Evolutionary conservation across 495 filamentous ascomycete genomes (phyloP).

Genomic region (Penicillium antarcticum): DNA sequence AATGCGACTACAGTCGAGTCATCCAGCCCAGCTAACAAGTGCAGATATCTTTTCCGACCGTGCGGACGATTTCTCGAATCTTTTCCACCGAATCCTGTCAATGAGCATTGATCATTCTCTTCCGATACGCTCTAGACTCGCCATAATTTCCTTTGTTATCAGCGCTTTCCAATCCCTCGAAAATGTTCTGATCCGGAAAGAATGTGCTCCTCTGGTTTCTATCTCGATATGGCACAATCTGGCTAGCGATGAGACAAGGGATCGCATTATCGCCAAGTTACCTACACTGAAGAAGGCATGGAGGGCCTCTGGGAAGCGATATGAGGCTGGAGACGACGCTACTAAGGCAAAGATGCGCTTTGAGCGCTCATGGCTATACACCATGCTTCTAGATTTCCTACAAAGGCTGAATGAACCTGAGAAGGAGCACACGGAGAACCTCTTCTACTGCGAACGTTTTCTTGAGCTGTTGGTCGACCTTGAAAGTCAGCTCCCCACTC

Average conservation of each 20-base stretch:
- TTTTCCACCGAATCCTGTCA: conserved; percentile 87
- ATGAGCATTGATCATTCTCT: conserved; percentile 82
- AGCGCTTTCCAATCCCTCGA: conserved; percentile 93
- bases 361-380: conserved; percentile 91
- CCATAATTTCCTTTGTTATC: conserved; percentile 83
- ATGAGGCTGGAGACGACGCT: conserved; percentile 79
- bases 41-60: conserved; percentile 72
- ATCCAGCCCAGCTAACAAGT: conserved; percentile 13
- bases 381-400: conserved; percentile 80
- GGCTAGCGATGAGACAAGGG: conserved; percentile 64
- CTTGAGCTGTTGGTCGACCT: conserved; percentile 88
- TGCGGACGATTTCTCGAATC: conserved; percentile 77
- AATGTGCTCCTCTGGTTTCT: conserved; percentile 91
- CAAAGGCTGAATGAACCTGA: conserved; percentile 61
- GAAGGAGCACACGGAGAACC: conserved; percentile 53
- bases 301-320: conserved; percentile 82
- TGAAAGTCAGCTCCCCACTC: conserved; percentile 88
- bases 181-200: conserved; percentile 82
- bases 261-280: conserved; percentile 64
- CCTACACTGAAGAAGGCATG: conserved; percentile 79
- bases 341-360: conserved; percentile 79
- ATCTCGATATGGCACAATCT: conserved; percentile 96
- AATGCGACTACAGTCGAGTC: background rate
- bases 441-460: conserved; percentile 88
- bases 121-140: conserved; percentile 64